phyloP scores from a whole-genome alignment of 2,329 filamentous ascomycete genomes.

The Amylocarpus encephaloides region DNA sequence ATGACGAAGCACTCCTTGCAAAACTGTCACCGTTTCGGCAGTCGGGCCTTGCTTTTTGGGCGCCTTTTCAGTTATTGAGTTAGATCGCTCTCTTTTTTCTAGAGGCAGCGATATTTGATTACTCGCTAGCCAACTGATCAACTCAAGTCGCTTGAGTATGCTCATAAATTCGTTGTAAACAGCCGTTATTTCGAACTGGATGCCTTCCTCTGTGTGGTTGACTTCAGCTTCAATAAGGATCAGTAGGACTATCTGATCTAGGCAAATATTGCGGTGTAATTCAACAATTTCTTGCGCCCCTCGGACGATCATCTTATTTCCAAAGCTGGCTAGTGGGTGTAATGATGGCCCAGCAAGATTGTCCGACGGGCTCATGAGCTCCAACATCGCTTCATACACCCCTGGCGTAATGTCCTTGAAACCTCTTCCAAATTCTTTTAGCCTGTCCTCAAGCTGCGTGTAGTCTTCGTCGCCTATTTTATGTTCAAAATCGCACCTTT shows the following conservation, averaged over 20 bases:
- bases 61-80: slow-evolving; percentile 25
- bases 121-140: slow-evolving; percentile 63
- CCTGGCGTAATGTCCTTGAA: slow-evolving; percentile 52
- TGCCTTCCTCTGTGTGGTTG: slow-evolving; percentile 63
- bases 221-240: slow-evolving; percentile 82
- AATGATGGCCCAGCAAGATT: slow-evolving; percentile 26
- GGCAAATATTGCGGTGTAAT: slow-evolving; percentile 65
- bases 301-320: slow-evolving; percentile 66
- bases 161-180: slow-evolving; percentile 65
- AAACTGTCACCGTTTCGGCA: slow-evolving; percentile 47
- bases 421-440: slow-evolving; percentile 50
- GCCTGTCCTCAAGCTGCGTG: slow-evolving; percentile 57
- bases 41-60: slow-evolving; percentile 37
- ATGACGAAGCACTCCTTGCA: slow-evolving; percentile 55
- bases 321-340: slow-evolving; percentile 64
- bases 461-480: slow-evolving; percentile 80
- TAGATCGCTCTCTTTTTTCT: slow-evolving; percentile 36
- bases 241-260: slow-evolving; percentile 76
- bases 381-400: slow-evolving; percentile 48
- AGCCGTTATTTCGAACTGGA: slow-evolving; percentile 61
- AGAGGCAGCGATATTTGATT: slow-evolving; percentile 50
- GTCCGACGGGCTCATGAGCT: slow-evolving; percentile 38
- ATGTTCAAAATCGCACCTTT: slow-evolving; percentile 69
- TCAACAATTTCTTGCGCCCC: slow-evolving; percentile 74
- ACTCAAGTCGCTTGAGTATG: slow-evolving; percentile 66